Evolutionary conservation across 306 rosid species (phyloP), one percentile per base, ranked within the genome.

Genomic region (Cyclanthera cordifolia): DNA sequence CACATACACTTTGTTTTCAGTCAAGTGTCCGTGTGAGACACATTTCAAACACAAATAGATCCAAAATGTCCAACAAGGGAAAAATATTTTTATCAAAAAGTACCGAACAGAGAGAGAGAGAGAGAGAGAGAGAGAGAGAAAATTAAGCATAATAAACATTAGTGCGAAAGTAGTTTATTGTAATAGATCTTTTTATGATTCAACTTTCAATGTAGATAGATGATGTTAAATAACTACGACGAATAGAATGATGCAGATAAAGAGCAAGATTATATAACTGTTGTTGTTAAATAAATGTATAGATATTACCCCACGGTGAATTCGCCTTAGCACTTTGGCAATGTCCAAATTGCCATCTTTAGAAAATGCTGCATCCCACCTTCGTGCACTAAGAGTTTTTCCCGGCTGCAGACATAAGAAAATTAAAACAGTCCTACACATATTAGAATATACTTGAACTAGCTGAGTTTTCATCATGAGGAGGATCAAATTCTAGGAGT

Each of bases 321-420:
- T 87, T 77, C 95, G 79, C 81, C 96, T 76, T 59, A 92, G 91
- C 67, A 92, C 90, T 76, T 78, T 79, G 6, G 87, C 98, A 51
- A 92, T 92, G 73, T 89, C 92, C 81, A 92, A 77, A 73, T 72
- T 95, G 71, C 98, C 98, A n/a, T 87, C 96, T 74, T 69, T 72
- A 53, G 85, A 69, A 72, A 92, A 92, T 69, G 98, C 86, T 56
- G 93, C 86, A 25, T 84, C 73, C 96, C 96, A 92, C 74, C 98
- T 87, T 79, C 96, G 84, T 76, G 80, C 78, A 77, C 95, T 89
- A 50, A 92, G 87, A 73, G 98, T 92, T 82, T 87, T 92, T 69
- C 98, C 98, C 41, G 92, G 86, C 98, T 92, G 87, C 24, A 50
- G 75, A 81, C 74, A 69, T 52, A 69, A 80, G 25, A 71, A 60